Evolutionary conservation across 495 filamentous ascomycete species (phyloP).

Genomic region (Neurospora cerealis): DNA sequence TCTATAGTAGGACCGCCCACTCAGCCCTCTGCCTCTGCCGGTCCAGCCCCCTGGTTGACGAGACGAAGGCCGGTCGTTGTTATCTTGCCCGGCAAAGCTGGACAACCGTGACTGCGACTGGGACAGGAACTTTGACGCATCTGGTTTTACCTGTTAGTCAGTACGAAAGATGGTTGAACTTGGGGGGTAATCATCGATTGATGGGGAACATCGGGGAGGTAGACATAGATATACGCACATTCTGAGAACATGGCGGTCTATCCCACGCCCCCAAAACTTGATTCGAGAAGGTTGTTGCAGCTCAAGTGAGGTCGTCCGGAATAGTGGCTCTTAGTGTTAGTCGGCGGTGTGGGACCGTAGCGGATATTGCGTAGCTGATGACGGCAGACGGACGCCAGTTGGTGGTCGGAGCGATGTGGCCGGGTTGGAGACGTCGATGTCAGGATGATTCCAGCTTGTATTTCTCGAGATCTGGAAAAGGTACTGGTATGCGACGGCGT

Average conservation of each 20-base stretch:
- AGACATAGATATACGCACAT: constrained; percentile 54
- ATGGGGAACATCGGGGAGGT: background rate
- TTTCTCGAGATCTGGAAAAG: background rate
- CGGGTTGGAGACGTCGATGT: background rate
- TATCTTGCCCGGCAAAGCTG: constrained; percentile 53
- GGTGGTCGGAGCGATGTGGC: background rate
- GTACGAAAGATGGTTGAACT: background rate
- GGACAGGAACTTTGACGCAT: constrained; percentile 94
- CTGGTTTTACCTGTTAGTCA: constrained; percentile 34
- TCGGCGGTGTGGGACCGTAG: background rate
- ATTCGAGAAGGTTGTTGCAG: background rate
- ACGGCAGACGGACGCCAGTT: background rate
- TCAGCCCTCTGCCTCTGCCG: constrained; percentile 25
- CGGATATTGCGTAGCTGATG: background rate
- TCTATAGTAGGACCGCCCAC: constrained; percentile 24
- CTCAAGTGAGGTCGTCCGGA: background rate
- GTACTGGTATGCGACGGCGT: background rate
- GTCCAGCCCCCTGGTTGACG: constrained; percentile 25
- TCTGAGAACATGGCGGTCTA: constrained; percentile 77
- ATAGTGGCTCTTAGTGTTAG: background rate
- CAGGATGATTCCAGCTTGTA: background rate
- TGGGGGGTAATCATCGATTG: constrained; percentile 3
- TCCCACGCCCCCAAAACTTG: constrained; percentile 11
- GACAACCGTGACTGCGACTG: constrained; percentile 86
- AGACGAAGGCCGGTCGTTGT: constrained; percentile 27